Percentiles rank a stretch among this genome's conserved stretches.
These are phyloP conservation scores for Termitomyces sp. DNA, from an alignment of 1,284 basidiomycete genomes.

Conservation along the genomic window DNA sequence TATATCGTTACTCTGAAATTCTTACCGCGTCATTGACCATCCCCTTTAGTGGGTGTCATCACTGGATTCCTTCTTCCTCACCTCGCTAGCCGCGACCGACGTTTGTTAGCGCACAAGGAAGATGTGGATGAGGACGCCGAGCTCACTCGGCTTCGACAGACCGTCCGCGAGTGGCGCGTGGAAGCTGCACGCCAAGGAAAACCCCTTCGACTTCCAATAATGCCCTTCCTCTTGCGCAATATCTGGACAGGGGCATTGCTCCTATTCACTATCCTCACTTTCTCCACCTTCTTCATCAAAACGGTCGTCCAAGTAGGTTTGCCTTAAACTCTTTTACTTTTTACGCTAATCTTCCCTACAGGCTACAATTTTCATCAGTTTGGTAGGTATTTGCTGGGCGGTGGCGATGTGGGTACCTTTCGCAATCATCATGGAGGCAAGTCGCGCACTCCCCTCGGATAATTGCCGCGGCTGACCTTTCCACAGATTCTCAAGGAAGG, in stretches of 20 bases:
- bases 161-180: constrained; percentile 77
- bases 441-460: constrained; percentile 17
- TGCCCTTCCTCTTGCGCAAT: constrained; percentile 86
- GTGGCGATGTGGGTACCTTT: constrained; percentile 92
- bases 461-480: constrained; percentile 7
- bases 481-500: constrained; percentile 78
- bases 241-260: constrained; percentile 87
- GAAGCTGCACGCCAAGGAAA: constrained; percentile 72
- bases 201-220: constrained; percentile 71
- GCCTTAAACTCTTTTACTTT: background rate
- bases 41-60: constrained; percentile 66
- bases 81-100: constrained; percentile 73
- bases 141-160: constrained; percentile 57
- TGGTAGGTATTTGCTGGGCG: constrained; percentile 92
- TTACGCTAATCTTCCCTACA: constrained; percentile 22
- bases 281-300: constrained; percentile 79
- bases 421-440: constrained; percentile 89
- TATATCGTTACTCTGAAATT: constrained; percentile 29
- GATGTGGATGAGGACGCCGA: constrained; percentile 74
- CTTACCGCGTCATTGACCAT: background rate
- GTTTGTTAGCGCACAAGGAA: constrained; percentile 65
- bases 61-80: constrained; percentile 83
- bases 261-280: constrained; percentile 72
- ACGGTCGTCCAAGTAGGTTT: constrained; percentile 62
- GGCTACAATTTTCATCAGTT: constrained; percentile 77